phyloP scores from a whole-genome alignment of 2,329 filamentous ascomycete genomes.

The Trichoderma koningiopsis region DNA sequence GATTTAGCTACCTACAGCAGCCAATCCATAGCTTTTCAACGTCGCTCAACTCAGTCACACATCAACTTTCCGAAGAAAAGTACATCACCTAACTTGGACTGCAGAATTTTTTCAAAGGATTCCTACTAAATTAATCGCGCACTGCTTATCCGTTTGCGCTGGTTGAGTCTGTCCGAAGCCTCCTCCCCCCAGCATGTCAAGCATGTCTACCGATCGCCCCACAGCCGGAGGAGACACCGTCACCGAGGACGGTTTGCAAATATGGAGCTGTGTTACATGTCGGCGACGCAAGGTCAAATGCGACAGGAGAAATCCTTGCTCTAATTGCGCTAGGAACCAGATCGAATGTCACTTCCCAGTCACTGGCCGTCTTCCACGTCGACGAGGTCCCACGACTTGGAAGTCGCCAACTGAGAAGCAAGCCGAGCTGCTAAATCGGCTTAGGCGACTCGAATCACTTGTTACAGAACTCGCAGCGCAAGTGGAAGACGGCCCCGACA shows the following conservation, averaged over 20 bases:
- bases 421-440: conserved; percentile 30
- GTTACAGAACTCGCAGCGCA: conserved; percentile 28
- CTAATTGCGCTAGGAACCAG: conserved; percentile 32
- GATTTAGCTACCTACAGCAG: background rate
- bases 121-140: background rate
- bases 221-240: background rate
- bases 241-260: background rate
- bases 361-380: conserved; percentile 36
- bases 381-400: conserved; percentile 25
- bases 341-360: conserved; percentile 39
- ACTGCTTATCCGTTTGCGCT: background rate
- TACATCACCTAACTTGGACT: background rate
- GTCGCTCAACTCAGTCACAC: background rate
- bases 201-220: background rate
- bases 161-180: background rate
- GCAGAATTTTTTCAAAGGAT: background rate
- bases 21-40: background rate
- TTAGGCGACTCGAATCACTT: conserved; percentile 36
- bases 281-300: conserved; percentile 38
- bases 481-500: conserved; percentile 3
- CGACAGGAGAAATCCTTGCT: conserved; percentile 37
- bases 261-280: conserved; percentile 39
- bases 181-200: background rate
- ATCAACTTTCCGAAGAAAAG: background rate
- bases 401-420: conserved; percentile 36